Evolutionary conservation across 1,284 basidiomycete species (phyloP), one percentile per base, ranked within the genome.

Genomic region (Moesziomyces antarcticus): DNA sequence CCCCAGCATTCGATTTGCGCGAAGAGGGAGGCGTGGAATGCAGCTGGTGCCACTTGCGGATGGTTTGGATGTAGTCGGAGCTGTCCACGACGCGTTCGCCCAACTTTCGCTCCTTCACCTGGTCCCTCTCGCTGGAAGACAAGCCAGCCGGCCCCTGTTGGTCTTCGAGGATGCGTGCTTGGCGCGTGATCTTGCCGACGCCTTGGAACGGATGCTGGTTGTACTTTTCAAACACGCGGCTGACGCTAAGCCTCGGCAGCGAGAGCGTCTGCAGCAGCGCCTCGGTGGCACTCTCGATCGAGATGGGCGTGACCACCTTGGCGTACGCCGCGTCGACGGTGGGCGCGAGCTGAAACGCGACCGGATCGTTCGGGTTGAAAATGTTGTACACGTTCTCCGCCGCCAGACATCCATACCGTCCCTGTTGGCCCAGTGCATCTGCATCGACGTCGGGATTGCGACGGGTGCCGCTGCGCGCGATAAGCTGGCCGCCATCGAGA

Each of bases 391-490:
- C 64, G 6, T 82, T 60, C 40, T 88, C 87, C 10, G 86, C 84
- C 0, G 88, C 85, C 74, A 88, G 83, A 74, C 88, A 88, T 8
- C 88, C 88, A 56, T 87, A 87, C 45, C 85, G 75, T 0, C 87
- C 88, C 2, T 83, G 80, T 18, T 85, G 79, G 42, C 86, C 30
- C 30, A 30, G 30, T 30, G 30, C 30, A 30, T 30, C 30, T 2
- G 30, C 86, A 22, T 63, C 78, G 73, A 86, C 62, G 5, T 86
- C 85, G 56, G 85, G 54, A 35, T 69, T 67, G 82, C 85, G 86
- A 0, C 86, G 86, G 27, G 86, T 73, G 53, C 86, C 86, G 25
- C 85, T 63, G 21, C 88, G 81, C 0, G 88, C 87, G 68, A 88
- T 87, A 16, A 88, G 76, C 69, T 88, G 88, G 0, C 86, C 85